phyloP scores from a whole-genome alignment of 2,329 filamentous ascomycete genomes.

The Alternaria conjuncta region DNA sequence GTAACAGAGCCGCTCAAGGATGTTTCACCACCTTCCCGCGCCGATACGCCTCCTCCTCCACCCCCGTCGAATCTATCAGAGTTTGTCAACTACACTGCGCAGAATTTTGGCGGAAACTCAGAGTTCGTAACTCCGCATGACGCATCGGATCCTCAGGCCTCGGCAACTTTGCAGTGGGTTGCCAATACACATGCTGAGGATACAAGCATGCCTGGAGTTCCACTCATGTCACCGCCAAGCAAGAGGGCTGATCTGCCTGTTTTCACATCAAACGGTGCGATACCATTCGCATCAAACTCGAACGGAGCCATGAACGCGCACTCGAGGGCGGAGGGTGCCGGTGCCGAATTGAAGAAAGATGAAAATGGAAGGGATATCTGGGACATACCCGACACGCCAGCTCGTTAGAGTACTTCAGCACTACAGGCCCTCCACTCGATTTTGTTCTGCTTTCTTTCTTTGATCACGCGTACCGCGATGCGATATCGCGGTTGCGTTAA shows the following conservation, averaged over 20 bases:
- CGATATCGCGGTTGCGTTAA: slow-evolving; percentile 1
- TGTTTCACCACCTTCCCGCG: slow-evolving; percentile 38
- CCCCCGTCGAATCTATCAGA: slow-evolving; percentile 41
- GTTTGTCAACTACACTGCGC: slow-evolving; percentile 42
- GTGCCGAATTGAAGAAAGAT: slow-evolving; percentile 6
- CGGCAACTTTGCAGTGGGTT: slow-evolving; percentile 40
- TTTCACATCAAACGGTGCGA: slow-evolving; percentile 52
- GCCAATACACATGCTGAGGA: slow-evolving; percentile 32
- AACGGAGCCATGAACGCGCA: background rate
- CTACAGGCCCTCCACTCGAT: background rate
- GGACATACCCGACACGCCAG: slow-evolving; percentile 56
- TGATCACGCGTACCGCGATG: background rate
- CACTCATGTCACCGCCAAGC: slow-evolving; percentile 37
- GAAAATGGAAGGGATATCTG: slow-evolving; percentile 45
- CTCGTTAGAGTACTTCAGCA: slow-evolving; percentile 15
- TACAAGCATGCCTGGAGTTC: slow-evolving; percentile 9
- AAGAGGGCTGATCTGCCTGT: slow-evolving; percentile 56
- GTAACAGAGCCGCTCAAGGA: slow-evolving; percentile 25
- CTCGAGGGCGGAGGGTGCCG: slow-evolving; percentile 2
- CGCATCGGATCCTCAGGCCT: slow-evolving; percentile 18
- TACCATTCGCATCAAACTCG: slow-evolving; percentile 44
- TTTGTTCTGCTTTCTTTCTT: background rate
- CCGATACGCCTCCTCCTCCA: slow-evolving; percentile 48
- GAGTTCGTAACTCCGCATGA: background rate
- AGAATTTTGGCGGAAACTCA: slow-evolving; percentile 22